These are phyloP conservation scores for Angomonas ambiguus DNA, from an alignment of 208 protist species.

Conservation along the genomic window DNA sequence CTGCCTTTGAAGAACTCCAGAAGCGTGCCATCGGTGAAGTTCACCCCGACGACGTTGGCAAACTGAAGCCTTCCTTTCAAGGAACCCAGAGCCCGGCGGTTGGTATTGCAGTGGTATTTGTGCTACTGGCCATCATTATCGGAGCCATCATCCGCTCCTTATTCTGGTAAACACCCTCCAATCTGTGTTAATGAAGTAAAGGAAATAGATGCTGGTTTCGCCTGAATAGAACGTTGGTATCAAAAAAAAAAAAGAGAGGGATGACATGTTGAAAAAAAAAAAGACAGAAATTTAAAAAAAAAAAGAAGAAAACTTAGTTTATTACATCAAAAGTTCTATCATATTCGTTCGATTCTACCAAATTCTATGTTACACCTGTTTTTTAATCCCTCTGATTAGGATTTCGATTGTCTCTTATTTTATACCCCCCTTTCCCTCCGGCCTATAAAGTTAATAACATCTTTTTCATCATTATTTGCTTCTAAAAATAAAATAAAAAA, in stretches of 20 bases:
- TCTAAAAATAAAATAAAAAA: neutral
- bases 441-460: neutral
- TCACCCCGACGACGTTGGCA: constrained; percentile 24
- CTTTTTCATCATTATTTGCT: constrained; percentile 1
- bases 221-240: neutral
- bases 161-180: neutral
- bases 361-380: too few relatives aligned
- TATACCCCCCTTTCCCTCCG: neutral
- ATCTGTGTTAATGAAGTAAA: neutral
- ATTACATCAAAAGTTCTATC: neutral
- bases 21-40: constrained; percentile 57
- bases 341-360: too few relatives aligned
- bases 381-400: neutral
- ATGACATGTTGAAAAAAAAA: neutral
- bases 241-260: neutral
- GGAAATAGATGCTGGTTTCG: constrained; percentile 3
- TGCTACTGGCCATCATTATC: constrained; percentile 19
- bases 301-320: neutral
- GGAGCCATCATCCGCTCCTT: constrained; percentile 22
- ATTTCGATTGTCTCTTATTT: too few relatives aligned
- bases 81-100: constrained; percentile 14
- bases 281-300: neutral
- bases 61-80: constrained; percentile 26
- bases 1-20: constrained; percentile 40
- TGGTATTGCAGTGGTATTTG: constrained; percentile 27